Evolutionary conservation across 805 yeast genomes (phyloP).

Genomic region (Cyberlindnera saturnus): DNA sequence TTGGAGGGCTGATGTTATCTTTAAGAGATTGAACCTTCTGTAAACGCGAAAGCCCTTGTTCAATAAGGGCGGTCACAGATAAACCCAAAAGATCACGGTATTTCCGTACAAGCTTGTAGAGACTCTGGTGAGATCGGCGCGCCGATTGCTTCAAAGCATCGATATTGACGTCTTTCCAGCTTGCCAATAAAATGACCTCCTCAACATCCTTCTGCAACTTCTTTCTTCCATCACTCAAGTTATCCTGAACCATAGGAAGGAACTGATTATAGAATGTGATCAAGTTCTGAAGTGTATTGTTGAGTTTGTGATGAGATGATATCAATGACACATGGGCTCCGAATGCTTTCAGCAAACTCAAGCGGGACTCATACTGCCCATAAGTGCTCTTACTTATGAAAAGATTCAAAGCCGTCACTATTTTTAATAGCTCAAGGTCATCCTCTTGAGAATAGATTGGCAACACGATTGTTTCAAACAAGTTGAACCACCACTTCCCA

Average conservation of each 20-base stretch:
- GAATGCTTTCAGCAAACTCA: slow-evolving; percentile 62
- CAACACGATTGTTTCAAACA: slow-evolving; percentile 73
- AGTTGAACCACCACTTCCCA: slow-evolving; percentile 88
- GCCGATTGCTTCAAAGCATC: slow-evolving; percentile 94
- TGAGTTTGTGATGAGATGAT: slow-evolving; percentile 23
- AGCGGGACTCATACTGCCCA: slow-evolving; percentile 66
- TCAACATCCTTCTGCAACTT: slow-evolving; percentile 69
- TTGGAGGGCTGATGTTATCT: slow-evolving; percentile 5
- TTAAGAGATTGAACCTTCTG: slow-evolving; percentile 11
- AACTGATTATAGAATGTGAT: slow-evolving; percentile 66
- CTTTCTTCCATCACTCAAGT: slow-evolving; percentile 41
- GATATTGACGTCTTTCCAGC: slow-evolving; percentile 95
- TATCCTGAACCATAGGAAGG: slow-evolving; percentile 37
- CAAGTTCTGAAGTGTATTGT: slow-evolving; percentile 48
- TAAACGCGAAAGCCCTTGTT: slow-evolving; percentile 43
- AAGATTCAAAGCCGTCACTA: slow-evolving; percentile 58
- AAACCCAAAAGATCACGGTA: slow-evolving; percentile 59
- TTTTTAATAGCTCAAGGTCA: slow-evolving; percentile 27
- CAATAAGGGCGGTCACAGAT: slow-evolving; percentile 50
- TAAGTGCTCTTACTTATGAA: slow-evolving; percentile 69
- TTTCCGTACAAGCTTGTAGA: slow-evolving; percentile 79
- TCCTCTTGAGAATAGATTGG: slow-evolving; percentile 32
- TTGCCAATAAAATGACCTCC: slow-evolving; percentile 83
- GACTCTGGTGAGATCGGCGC: slow-evolving; percentile 73
- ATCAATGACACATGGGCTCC: slow-evolving; percentile 40